phyloP scores from a whole-genome alignment of 1,284 basidiomycete species.

The Heterobasidion occidentale region DNA sequence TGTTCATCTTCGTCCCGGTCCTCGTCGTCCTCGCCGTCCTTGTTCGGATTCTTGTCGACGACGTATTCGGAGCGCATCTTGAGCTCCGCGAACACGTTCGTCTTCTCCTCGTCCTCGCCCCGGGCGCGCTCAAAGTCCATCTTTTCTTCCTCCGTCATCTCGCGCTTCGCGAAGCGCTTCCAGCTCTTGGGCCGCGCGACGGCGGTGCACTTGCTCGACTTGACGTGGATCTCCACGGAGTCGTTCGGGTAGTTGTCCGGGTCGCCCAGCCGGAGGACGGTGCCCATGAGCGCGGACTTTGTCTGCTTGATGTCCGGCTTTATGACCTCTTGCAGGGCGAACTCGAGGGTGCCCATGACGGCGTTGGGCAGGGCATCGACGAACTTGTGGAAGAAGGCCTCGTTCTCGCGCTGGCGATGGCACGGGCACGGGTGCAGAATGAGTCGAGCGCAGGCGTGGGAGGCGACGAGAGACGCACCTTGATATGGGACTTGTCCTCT shows the following conservation, averaged over 20 bases:
- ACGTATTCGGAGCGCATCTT: constrained; percentile 52
- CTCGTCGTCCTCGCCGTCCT: constrained; percentile 17
- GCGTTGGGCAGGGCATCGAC: constrained; percentile 35
- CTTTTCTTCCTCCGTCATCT: constrained; percentile 22
- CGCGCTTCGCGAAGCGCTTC: constrained; percentile 65
- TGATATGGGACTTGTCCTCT: constrained; percentile 60
- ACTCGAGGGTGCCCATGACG: constrained; percentile 63
- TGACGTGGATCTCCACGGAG: constrained; percentile 70
- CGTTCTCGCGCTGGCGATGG: constrained; percentile 56
- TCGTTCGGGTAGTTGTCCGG: constrained; percentile 53
- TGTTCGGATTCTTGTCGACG: constrained; percentile 32
- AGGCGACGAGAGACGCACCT: constrained; percentile 35
- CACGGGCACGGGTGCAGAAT: constrained; percentile 4
- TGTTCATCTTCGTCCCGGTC: constrained; percentile 24
- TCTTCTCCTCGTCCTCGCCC: constrained; percentile 24
- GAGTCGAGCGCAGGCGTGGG: neutral
- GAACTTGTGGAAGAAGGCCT: constrained; percentile 66
- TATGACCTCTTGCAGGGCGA: constrained; percentile 61
- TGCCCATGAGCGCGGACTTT: constrained; percentile 58
- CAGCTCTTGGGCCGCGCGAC: constrained; percentile 67
- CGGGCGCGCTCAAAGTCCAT: constrained; percentile 16
- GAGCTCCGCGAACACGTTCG: constrained; percentile 41
- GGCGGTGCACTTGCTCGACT: constrained; percentile 80
- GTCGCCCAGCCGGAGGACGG: constrained; percentile 72
- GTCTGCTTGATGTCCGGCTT: constrained; percentile 62